phyloP scores from a whole-genome alignment of 306 rosid species.

The Acacia acuminata region DNA sequence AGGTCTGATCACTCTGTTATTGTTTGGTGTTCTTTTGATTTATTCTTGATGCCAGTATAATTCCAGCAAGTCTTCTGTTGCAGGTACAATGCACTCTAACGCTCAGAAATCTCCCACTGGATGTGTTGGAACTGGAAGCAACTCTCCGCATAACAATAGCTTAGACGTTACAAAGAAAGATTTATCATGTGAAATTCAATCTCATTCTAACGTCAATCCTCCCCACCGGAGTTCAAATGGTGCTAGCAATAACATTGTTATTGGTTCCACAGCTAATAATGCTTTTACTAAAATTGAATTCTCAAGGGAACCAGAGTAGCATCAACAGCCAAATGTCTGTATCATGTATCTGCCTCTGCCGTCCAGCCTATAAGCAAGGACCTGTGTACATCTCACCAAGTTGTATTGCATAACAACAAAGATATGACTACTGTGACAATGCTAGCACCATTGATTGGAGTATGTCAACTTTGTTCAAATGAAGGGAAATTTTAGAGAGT shows the following conservation, averaged over 20 bases:
- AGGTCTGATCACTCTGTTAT: conserved; percentile 48
- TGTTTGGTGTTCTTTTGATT: conserved; percentile 26
- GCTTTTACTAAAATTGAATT: conserved; percentile 50
- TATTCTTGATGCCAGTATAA: neutral
- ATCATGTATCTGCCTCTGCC: too few species aligned
- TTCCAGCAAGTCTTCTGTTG: conserved; percentile 18
- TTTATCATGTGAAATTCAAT: conserved; percentile 48
- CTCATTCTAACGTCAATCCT: conserved; percentile 65
- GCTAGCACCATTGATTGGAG: conserved; percentile 28
- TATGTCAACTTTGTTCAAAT: too few species aligned
- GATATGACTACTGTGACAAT: conserved; percentile 33
- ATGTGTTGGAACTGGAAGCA: conserved; percentile 55
- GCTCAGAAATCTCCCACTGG: conserved; percentile 58
- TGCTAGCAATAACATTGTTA: conserved; percentile 64
- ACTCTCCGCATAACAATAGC: conserved; percentile 51
- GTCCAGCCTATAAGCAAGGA: conserved; percentile 45
- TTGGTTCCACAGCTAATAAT: conserved; percentile 68
- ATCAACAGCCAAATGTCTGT: conserved; percentile 52
- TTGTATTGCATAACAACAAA: conserved; percentile 35
- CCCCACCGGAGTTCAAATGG: conserved; percentile 61
- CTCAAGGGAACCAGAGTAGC: conserved; percentile 48
- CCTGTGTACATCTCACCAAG: conserved; percentile 43
- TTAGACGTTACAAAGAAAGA: conserved; percentile 54
- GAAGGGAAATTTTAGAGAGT: too few species aligned
- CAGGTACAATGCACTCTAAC: conserved; percentile 72